Base-by-base conservation (phyloP, 169 alveolate species). In the Miamiensis avidus region DNA sequence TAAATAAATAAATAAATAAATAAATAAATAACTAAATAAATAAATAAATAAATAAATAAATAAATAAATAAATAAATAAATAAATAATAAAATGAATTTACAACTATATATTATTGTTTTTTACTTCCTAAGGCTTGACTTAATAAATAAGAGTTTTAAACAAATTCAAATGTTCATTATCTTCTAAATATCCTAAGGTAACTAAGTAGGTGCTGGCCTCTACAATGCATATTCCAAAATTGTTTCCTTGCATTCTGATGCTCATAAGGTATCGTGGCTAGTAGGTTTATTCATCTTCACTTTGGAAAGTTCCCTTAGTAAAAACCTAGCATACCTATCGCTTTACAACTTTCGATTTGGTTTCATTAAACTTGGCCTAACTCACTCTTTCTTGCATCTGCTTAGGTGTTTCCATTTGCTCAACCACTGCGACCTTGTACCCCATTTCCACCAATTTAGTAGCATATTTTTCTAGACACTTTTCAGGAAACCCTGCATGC, bases 401-500 rank as follows among this genome's bases (percentile, higher is more conserved):
- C 76, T 96, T 97, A 25, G 99, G 99, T 26, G 99, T 98, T 92
- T 99, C 99, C 81, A 98, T 98, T 92, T 99, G 99, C 92, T 99
- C 99, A 4, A 99, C 99, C n/a, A 99, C 99, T 4, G 98, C 99
- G 6, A 99, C 99, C 84, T 97, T 98, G 87, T 91, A 98, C 29
- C 99, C 99, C 73, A 94, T 87, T 49, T 94, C 91, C 0, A 99
- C 98, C 65, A 99, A 97, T 74, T 89, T 93, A 75, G 94, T 94
- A 0, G 99, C 99, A 79, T 97, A 98, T 75, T 95, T 92, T 82
- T 98, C 99, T 28, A 98, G 89, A n/a, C 98, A 96, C 84, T 97
- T 98, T 92, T 99, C 99, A 0, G 99, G 99, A 86, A 99, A 99
- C 0, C 99, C 99, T 65, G 98, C 98, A 91, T 99, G 99, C 31